Evolutionary conservation across 306 rosid species (phyloP), one percentile per base, ranked within the genome.

Genomic region (Quercus variabilis): DNA sequence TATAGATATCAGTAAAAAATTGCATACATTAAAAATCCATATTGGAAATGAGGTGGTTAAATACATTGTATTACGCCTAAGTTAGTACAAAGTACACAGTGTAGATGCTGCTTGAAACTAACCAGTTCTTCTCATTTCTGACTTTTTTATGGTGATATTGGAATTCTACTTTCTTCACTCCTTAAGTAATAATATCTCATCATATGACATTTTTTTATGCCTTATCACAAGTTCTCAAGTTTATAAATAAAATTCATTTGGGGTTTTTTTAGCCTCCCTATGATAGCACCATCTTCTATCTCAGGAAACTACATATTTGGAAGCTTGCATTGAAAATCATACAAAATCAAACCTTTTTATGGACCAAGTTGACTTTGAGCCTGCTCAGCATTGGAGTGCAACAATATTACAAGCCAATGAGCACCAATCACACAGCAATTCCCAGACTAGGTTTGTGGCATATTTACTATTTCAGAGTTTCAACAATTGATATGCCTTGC

Each of bases 321-420:
- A 95, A 91, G 98, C 99, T 85, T 95, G 98, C 88, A 91, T 95
- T 73, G 99, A 95, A 84, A 95, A 95, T 77, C 98, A 95, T 85
- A 95, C 99, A 28, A 95, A 95, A 86, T 87, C 99, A 83, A 91
- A 90, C 87, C 96, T 95, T 85, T 89, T 93, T 74, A 93, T 95
- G 99, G 98, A 95, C 85, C 99, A 93, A 93, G 99, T 95, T 71
- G 99, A 95, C 73, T 95, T 95, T 86, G 98, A 93, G 84, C 98
- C 99, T 4, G 91, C 98, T 59, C 97, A 83, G 55, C 74, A 85
- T 82, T 93, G 96, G 96, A 86, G 84, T 82, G 93, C 98, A 71
- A 81, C 90, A 83, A 83, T 90, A 79, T 84, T 95, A 71, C 90
- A 85, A 84, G 93, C 92, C 49, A 96, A 95, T 62, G 89, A 84